Evolutionary conservation across 495 filamentous ascomycete species (phyloP).

Genomic region (Tuber umbilicatum): DNA sequence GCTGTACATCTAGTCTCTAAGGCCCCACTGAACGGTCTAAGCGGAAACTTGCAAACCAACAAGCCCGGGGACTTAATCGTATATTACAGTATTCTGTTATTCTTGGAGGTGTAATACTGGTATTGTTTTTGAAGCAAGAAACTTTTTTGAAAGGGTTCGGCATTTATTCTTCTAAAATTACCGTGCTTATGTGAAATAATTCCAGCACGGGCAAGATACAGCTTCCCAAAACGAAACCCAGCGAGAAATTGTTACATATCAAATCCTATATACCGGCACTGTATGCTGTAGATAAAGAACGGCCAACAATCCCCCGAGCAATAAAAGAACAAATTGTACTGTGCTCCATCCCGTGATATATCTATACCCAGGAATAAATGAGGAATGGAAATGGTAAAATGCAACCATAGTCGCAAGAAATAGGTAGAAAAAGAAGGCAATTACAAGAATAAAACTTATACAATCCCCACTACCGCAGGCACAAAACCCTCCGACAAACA

Average conservation of each 20-base stretch:
- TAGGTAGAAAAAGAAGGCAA: not conserved
- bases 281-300: not conserved
- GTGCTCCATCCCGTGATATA: not conserved
- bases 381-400: not conserved
- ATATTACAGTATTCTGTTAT: not conserved
- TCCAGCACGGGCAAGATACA: not conserved
- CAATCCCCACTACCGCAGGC: not conserved
- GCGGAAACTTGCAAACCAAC: not conserved
- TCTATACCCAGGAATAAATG: not conserved
- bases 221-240: not conserved
- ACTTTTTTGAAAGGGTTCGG: not conserved
- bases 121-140: not conserved
- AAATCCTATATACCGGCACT: not conserved
- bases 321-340: not conserved
- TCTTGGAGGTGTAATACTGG: not conserved
- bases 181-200: not conserved
- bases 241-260: not conserved
- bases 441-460: not conserved
- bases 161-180: not conserved
- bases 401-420: not conserved
- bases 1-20: too few relatives aligned
- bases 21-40: not conserved
- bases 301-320: not conserved
- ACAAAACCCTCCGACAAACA: not conserved
- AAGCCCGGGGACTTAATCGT: not conserved